Conservation (phyloP, 108 stramenopile genomes). For the Nitzschia inconspicua region DNA sequence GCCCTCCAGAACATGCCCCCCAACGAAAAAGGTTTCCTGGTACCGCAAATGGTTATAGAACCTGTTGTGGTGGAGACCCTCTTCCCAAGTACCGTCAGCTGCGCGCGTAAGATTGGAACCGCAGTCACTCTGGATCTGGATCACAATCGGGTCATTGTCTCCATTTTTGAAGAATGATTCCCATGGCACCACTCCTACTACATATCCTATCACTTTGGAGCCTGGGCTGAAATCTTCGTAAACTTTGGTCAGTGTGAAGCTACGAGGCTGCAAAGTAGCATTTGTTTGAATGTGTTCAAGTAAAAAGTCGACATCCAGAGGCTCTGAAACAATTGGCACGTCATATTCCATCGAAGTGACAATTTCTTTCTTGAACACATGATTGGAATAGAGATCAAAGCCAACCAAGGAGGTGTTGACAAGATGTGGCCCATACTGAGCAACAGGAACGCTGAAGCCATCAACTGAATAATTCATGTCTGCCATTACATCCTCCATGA, state of each 20-base stretch:
- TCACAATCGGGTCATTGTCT: slow-evolving; percentile 10
- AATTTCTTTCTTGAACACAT: slow-evolving; percentile 22
- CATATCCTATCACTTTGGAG: slow-evolving; percentile 11
- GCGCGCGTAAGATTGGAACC: slow-evolving; percentile 17
- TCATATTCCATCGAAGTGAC: slow-evolving; percentile 24
- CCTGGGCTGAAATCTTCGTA: slow-evolving; percentile 10
- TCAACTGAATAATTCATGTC: not conserved
- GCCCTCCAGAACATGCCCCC: slow-evolving; percentile 18
- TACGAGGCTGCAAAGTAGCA: not conserved
- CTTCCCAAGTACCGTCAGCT: slow-evolving; percentile 2
- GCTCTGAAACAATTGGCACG: slow-evolving; percentile 22
- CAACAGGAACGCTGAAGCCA: slow-evolving; percentile 6
- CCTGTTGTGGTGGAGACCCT: not conserved
- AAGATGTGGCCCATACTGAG: slow-evolving; percentile 13
- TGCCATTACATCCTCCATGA: slow-evolving; percentile 6
- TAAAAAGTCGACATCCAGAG: slow-evolving; percentile 14
- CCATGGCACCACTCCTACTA: slow-evolving; percentile 23
- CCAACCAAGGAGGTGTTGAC: not conserved
- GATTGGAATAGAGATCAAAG: slow-evolving; percentile 17
- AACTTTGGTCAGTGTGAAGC: slow-evolving; percentile 14
- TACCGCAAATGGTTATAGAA: not conserved
- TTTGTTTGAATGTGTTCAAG: not conserved
- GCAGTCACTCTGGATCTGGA: slow-evolving; percentile 21
- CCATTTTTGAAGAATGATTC: slow-evolving; percentile 14
- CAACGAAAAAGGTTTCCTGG: slow-evolving; percentile 8